Conservation (phyloP, 192 early-diverging fungal genomes). For the Coemansia sp. region DNA sequence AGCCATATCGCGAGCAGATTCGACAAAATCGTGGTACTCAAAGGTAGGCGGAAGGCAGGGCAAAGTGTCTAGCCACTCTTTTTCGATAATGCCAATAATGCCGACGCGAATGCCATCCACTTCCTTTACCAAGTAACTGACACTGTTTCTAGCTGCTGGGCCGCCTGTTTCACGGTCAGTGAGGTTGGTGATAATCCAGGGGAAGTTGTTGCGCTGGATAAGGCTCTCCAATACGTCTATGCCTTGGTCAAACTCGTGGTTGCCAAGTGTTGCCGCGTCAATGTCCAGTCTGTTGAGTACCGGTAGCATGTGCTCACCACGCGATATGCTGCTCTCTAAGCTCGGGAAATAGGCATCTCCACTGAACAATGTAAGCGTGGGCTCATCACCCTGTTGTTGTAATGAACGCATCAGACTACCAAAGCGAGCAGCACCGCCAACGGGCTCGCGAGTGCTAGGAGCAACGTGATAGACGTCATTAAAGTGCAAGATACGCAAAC, state of each 20-base stretch:
- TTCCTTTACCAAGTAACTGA: conserved; percentile 57
- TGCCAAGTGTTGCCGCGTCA: conserved; percentile 65
- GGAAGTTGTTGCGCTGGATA: conserved; percentile 62
- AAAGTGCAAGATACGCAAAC: conserved; percentile 61
- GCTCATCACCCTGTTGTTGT: conserved; percentile 20
- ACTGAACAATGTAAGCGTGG: conserved; percentile 62
- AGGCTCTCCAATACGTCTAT: conserved; percentile 58
- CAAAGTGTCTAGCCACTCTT: conserved; percentile 72
- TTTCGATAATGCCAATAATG: conserved; percentile 70
- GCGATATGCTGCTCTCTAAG: conserved; percentile 67
- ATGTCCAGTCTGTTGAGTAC: conserved; percentile 64
- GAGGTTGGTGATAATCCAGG: conserved; percentile 75
- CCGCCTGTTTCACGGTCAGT: conserved; percentile 43
- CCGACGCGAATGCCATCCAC: conserved; percentile 60
- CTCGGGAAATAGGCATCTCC: conserved; percentile 72
- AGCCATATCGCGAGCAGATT: conserved; percentile 49
- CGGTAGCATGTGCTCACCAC: conserved; percentile 66
- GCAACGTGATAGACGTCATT: conserved; percentile 70
- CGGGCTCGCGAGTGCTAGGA: conserved; percentile 57
- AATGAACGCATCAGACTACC: conserved; percentile 51
- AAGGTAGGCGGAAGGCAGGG: conserved; percentile 62
- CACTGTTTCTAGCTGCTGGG: conserved; percentile 36
- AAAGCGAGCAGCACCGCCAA: conserved; percentile 69
- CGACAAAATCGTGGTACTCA: conserved; percentile 63
- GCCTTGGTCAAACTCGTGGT: conserved; percentile 80